Evolutionary conservation across 2,329 filamentous ascomycete species (phyloP).

Genomic region (Apiospora hydei): DNA sequence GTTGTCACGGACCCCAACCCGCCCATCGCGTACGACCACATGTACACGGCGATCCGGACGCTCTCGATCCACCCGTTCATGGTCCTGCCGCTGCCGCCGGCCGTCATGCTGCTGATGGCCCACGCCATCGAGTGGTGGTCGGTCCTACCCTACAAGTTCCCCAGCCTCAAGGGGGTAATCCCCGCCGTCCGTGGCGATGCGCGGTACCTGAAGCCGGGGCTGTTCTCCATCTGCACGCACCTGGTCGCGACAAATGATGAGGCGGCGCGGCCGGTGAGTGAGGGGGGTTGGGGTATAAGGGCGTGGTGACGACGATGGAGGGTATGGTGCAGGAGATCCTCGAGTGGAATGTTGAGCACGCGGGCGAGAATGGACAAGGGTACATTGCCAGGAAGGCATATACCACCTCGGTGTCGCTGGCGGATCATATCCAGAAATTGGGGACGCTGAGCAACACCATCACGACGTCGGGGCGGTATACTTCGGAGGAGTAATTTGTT

Average conservation of each 20-base stretch:
- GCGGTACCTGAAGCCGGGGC: slow-evolving; percentile 47
- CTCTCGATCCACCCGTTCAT: slow-evolving; percentile 47
- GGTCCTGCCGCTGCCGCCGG: slow-evolving; percentile 41
- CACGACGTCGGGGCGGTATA: not conserved
- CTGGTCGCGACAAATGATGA: slow-evolving; percentile 46
- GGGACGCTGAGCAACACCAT: slow-evolving; percentile 22
- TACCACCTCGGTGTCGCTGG: slow-evolving; percentile 47
- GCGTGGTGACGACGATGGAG: slow-evolving; percentile 48
- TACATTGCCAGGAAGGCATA: slow-evolving; percentile 39
- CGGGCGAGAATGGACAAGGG: slow-evolving; percentile 14
- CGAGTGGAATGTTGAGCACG: slow-evolving; percentile 51
- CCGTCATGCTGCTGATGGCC: slow-evolving; percentile 45
- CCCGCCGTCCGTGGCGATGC: slow-evolving; percentile 44
- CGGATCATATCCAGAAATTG: slow-evolving; percentile 46
- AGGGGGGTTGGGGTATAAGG: slow-evolving; percentile 50
- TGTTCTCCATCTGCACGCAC: slow-evolving; percentile 51
- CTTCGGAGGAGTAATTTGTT: not conserved
- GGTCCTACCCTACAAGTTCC: slow-evolving; percentile 40
- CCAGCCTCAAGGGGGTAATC: slow-evolving; percentile 38
- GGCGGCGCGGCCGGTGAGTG: slow-evolving; percentile 39
- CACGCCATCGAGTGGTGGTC: slow-evolving; percentile 47
- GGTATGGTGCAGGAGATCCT: slow-evolving; percentile 50
- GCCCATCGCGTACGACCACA: slow-evolving; percentile 47
- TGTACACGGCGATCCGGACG: slow-evolving; percentile 44
- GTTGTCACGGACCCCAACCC: slow-evolving; percentile 51